Percentiles rank a stretch among this genome's conserved stretches.
Conservation (phyloP, 2,329 filamentous ascomycete genomes). For the Hymenoscyphus fraxineus region DNA sequence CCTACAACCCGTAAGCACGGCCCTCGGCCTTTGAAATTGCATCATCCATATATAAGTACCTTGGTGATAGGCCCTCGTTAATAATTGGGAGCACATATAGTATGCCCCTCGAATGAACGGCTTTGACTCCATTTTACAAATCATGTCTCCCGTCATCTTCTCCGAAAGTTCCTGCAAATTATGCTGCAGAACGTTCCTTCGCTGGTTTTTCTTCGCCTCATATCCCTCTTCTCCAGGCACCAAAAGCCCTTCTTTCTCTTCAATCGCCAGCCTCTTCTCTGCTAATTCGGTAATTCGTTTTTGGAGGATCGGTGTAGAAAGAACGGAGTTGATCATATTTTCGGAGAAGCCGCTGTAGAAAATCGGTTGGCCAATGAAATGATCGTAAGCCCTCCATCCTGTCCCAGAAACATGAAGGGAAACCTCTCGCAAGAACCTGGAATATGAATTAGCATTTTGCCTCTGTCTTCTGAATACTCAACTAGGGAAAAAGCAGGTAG, state of each 20-base stretch:
- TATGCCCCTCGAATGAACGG: constrained; percentile 89
- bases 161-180: constrained; percentile 78
- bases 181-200: constrained; percentile 63
- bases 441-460: constrained; percentile 7
- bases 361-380: constrained; percentile 84
- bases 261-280: constrained; percentile 66
- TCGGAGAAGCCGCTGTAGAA: constrained; percentile 92
- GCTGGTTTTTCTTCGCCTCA: constrained; percentile 48
- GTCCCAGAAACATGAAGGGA: constrained; percentile 88
- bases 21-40: not conserved
- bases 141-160: constrained; percentile 89
- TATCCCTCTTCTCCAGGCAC: constrained; percentile 53
- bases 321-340: constrained; percentile 75
- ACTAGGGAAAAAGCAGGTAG: not conserved
- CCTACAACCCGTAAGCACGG: constrained; percentile 35
- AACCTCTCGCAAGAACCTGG: constrained; percentile 86
- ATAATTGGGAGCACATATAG: constrained; percentile 79
- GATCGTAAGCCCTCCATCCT: constrained; percentile 93
- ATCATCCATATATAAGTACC: constrained; percentile 42
- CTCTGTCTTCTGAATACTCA: not conserved
- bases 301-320: constrained; percentile 72
- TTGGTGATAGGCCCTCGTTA: constrained; percentile 93
- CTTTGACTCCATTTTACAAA: constrained; percentile 98
- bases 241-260: constrained; percentile 71
- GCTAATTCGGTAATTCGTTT: constrained; percentile 73